Conservation (phyloP, 1,284 basidiomycete genomes). For the Cystobasidium pallidum region DNA sequence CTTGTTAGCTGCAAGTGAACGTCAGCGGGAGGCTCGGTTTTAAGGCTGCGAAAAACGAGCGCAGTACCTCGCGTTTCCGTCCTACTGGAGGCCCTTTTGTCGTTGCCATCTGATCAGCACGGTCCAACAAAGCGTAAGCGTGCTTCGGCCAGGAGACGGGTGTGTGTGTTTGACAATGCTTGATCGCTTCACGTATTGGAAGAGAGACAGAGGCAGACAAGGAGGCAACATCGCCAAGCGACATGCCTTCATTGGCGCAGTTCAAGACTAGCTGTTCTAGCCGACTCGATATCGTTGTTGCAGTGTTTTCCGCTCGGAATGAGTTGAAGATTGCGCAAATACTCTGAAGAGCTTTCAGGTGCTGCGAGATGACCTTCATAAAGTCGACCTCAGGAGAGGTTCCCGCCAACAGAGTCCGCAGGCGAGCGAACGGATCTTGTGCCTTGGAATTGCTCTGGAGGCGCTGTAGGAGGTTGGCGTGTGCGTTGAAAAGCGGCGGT, state of each 20-base stretch:
- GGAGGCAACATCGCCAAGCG: slow-evolving; percentile 61
- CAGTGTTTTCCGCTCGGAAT: neutral
- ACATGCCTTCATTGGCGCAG: slow-evolving; percentile 65
- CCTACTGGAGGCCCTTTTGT: slow-evolving; percentile 61
- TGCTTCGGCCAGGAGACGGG: slow-evolving; percentile 29
- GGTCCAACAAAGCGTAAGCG: slow-evolving; percentile 61
- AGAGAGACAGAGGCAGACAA: slow-evolving; percentile 72
- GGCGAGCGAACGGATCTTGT: neutral
- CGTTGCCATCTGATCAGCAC: slow-evolving; percentile 63
- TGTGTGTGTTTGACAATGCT: slow-evolving; percentile 59
- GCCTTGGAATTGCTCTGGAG: neutral
- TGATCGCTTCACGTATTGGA: slow-evolving; percentile 78
- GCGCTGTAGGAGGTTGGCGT: slow-evolving; percentile 1
- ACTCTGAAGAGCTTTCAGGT: neutral
- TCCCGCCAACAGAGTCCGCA: neutral
- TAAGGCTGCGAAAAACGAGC: neutral
- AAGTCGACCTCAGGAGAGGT: neutral
- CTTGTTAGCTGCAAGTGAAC: slow-evolving; percentile 1
- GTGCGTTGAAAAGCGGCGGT: neutral
- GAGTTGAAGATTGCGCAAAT: neutral
- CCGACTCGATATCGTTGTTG: neutral
- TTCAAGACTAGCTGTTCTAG: slow-evolving; percentile 59
- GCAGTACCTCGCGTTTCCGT: neutral
- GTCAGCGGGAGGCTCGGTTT: neutral
- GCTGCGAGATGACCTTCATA: neutral